These are phyloP conservation scores for Arachis monticola DNA, from an alignment of 331 rosid genomes.

Conservation along the genomic window DNA sequence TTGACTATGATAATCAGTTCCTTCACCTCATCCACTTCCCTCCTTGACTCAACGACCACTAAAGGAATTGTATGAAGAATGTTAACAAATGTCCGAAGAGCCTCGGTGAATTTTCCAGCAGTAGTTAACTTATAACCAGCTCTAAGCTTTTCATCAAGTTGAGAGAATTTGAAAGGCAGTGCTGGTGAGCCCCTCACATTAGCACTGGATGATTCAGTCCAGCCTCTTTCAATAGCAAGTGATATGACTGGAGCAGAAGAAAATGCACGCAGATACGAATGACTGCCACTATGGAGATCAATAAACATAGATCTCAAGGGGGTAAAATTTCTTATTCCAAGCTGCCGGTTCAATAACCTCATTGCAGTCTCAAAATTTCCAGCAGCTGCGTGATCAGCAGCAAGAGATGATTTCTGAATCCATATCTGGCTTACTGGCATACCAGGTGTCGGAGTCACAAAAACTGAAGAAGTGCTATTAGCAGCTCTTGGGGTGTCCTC, in stretches of 20 bases:
- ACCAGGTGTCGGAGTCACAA: constrained; percentile 92
- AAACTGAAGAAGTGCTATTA: constrained; percentile 55
- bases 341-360: constrained; percentile 90
- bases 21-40: constrained; percentile 98
- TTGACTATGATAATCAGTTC: constrained; percentile 79
- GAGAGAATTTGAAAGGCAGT: constrained; percentile 78
- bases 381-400: constrained; percentile 99
- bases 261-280: constrained; percentile 76
- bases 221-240: constrained; percentile 88
- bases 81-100: constrained; percentile 66
- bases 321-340: constrained; percentile 79
- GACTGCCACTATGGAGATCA: constrained; percentile 90
- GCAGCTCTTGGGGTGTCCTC: constrained; percentile 77
- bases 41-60: constrained; percentile 89
- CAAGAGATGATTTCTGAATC: constrained; percentile 93
- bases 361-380: constrained; percentile 97
- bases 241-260: constrained; percentile 79
- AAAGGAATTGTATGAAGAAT: constrained; percentile 91
- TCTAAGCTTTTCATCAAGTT: constrained; percentile 86
- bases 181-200: constrained; percentile 84
- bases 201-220: constrained; percentile 84
- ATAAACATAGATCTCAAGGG: constrained; percentile 81
- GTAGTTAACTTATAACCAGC: constrained; percentile 90
- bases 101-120: constrained; percentile 78
- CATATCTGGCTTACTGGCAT: constrained; percentile 94